Base-by-base conservation (phyloP, 805 yeast genomes). In the Zygotorulaspora sp. region DNA sequence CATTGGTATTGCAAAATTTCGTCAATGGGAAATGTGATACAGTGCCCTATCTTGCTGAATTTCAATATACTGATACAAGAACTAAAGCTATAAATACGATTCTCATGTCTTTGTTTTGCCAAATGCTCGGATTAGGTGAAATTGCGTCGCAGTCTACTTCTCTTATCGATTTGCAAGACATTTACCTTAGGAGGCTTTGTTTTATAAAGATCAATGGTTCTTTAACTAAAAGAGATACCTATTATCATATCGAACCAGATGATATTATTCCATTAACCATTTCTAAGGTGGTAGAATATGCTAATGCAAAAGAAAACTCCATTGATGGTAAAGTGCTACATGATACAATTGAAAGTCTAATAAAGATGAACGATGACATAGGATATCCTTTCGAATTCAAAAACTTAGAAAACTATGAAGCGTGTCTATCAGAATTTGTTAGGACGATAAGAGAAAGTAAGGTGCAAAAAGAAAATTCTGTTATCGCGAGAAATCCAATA, bases 91-190 rank as follows among this genome's bases (percentile, higher is more conserved):
- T 51, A 10, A 51, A 56, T 8, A 40, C 38, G 30, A 44, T 54
- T 44, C 47, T 48, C n/a, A 30, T 54, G 5, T 44, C 50, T 10
- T 30, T 52, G 29, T 23, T 54, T 8, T 45, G 52, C 12, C 48
- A 47, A 28, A 36, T 35, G 26, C 47, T 47, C 18, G 48, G 48
- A 15, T 25, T 54, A 7, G 52, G 48, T 5, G 9, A 43, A 4
- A 44, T 47, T 9, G 50, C 44, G 14, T 19, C 40, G 9, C 35
- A 35, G n/a, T 27, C 21, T 5, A 37, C 40, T 23, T 35, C 32
- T 3, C 30, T 38, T 8, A 40, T 46, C 16, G 15, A 17, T 2
- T 21, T 47, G n/a, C 35, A 43, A 8, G 44, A 52, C 21, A 44
- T 54, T 11, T 49, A 55, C 25, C 24, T 47, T 6, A 36, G 44